phyloP scores from a whole-genome alignment of 176 grass and related monocot genomes.

The Echinochloa phyllopogon region DNA sequence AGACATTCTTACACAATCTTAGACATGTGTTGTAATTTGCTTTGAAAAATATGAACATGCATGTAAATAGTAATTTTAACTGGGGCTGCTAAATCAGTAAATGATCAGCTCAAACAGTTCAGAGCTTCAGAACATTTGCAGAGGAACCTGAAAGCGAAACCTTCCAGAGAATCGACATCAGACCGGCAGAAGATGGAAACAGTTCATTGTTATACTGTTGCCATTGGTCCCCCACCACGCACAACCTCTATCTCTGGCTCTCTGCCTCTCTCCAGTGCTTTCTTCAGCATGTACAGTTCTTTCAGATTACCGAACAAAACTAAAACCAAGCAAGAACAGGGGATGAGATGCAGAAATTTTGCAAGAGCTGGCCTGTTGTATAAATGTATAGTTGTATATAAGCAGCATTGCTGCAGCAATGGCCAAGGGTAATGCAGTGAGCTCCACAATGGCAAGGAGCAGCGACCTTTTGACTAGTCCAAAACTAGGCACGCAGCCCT shows the following conservation, averaged over 20 bases:
- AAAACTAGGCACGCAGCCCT: slow-evolving; percentile 43
- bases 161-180: slow-evolving; percentile 24
- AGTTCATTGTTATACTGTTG: not conserved
- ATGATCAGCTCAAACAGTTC: not conserved
- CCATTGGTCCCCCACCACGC: slow-evolving; percentile 28
- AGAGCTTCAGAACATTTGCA: not conserved
- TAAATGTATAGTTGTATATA: not conserved
- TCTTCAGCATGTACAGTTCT: not conserved
- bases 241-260: not conserved
- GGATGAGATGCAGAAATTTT: not conserved
- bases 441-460: not conserved
- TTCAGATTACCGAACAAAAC: slow-evolving; percentile 19
- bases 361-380: not conserved
- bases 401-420: not conserved
- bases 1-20: not conserved
- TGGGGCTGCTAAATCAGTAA: not conserved
- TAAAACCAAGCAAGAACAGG: slow-evolving; percentile 1
- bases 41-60: not conserved
- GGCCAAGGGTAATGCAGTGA: not conserved
- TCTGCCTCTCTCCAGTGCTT: not conserved
- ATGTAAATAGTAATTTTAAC: not conserved
- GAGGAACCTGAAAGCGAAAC: slow-evolving; percentile 18
- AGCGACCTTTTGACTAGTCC: slow-evolving; percentile 44
- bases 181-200: slow-evolving; percentile 19
- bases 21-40: not conserved